Percentiles rank a stretch among this genome's conserved stretches.
These are phyloP conservation scores for Gracilaria gracilis DNA, from an alignment of 23 red algal genomes.

Conservation along the genomic window DNA sequence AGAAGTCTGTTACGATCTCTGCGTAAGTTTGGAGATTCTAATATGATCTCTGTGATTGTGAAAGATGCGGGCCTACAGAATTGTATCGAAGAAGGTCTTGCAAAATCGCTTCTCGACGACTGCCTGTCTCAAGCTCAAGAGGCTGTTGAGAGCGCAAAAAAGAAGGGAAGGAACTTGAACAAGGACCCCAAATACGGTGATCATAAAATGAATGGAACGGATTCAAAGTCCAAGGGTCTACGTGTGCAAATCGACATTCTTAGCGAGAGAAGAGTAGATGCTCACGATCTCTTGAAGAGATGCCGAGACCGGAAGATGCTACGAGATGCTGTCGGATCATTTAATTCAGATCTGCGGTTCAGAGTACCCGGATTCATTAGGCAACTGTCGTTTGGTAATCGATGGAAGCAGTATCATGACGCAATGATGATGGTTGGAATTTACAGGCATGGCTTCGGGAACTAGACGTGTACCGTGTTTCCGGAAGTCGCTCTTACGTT, in stretches of 20 bases:
- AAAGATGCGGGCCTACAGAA: conserved; percentile 78
- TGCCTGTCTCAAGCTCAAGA: conserved; percentile 68
- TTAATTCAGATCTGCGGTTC: conserved; percentile 73
- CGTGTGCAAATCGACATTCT: conserved; percentile 62
- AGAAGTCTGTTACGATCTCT: conserved; percentile 70
- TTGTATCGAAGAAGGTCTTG: conserved; percentile 68
- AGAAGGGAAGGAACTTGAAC: conserved; percentile 14
- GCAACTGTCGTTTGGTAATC: conserved; percentile 55
- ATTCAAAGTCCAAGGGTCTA: conserved; percentile 45
- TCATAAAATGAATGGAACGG: conserved; percentile 34
- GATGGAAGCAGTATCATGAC: conserved; percentile 82
- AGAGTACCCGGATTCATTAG: conserved; percentile 69
- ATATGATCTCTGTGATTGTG: conserved; percentile 45
- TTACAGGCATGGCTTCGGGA: conserved; percentile 87
- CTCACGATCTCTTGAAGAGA: conserved; percentile 74
- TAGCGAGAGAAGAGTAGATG: conserved; percentile 72
- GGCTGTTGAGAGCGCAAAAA: conserved; percentile 33
- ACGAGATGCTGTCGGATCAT: conserved; percentile 46
- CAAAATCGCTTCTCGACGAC: conserved; percentile 55
- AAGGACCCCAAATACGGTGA: conserved; percentile 52
- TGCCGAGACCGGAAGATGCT: conserved; percentile 74
- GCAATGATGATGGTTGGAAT: conserved; percentile 88
- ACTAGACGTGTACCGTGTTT: no score
- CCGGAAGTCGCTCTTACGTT: no score
- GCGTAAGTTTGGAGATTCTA: conserved; percentile 85